Conservation (phyloP, 2,329 filamentous ascomycete species). For the Lasiodiplodia sp. region DNA sequence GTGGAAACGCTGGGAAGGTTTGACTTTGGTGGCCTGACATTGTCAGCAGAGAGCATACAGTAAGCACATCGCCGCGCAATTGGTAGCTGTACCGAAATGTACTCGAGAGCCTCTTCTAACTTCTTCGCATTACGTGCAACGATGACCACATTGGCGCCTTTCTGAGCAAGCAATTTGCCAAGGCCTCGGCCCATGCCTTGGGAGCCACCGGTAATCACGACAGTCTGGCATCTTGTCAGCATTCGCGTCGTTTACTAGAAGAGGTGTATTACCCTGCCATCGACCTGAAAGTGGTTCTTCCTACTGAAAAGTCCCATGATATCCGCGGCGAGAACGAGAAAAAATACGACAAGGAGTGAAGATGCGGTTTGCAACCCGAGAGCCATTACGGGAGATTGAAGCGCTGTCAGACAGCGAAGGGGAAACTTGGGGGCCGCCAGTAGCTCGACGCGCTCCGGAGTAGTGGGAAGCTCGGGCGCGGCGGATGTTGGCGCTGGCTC, state of each 20-base stretch:
- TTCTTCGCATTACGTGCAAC: conserved; percentile 80
- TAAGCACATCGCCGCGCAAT: background rate
- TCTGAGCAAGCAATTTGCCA: conserved; percentile 75
- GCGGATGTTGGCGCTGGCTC: background rate
- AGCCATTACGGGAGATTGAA: conserved; percentile 41
- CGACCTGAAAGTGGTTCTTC: conserved; percentile 81
- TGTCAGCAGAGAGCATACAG: background rate
- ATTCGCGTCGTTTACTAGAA: conserved; percentile 22
- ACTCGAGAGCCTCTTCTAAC: conserved; percentile 72
- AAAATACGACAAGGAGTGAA: conserved; percentile 43
- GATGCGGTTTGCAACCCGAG: conserved; percentile 46
- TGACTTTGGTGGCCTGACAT: conserved; percentile 67
- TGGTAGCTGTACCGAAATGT: conserved; percentile 63
- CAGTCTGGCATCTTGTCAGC: conserved; percentile 66
- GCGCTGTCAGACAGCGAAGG: background rate
- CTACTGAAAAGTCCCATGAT: conserved; percentile 73
- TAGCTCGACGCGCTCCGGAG: background rate
- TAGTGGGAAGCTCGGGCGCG: conserved; percentile 1
- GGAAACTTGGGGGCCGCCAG: background rate
- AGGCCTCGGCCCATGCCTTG: conserved; percentile 87
- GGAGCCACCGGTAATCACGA: conserved; percentile 88
- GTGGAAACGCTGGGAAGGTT: conserved; percentile 78
- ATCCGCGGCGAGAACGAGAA: conserved; percentile 48
- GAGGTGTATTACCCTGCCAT: conserved; percentile 73
- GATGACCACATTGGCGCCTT: conserved; percentile 86